Evolutionary conservation across 257 asterid species (phyloP), one percentile per base, ranked within the genome.

Genomic region (Handroanthus guayacan): DNA sequence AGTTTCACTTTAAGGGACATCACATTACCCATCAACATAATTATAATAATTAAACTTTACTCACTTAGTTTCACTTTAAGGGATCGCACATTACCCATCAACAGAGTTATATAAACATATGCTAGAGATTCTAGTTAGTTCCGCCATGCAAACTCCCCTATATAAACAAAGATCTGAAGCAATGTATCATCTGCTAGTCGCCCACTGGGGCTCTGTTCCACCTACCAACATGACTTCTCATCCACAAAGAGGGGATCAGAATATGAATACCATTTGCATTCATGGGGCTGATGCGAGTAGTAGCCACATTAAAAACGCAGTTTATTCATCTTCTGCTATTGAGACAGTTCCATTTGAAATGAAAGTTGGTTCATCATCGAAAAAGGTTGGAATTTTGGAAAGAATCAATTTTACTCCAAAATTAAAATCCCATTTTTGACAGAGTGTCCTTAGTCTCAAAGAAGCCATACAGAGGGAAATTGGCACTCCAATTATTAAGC

Each of bases 121-220:
- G 17, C 36, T 63, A 9, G 60, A 65, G 65, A 45, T 17, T 5
- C 60, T 82, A 58, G 64, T 82, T 13, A 51, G 16, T 38, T 57
- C 31, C 16, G 45, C 41, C 37, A 17, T 10, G 60, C n/a, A 69
- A 44, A 9, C 47, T 14, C 6, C 10, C 47, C 25, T 11, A 0
- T 4, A 17, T 20, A 57, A 18, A 17, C 60, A 37, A 7, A 61
- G 71, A 14, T n/a, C 71, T 1, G 75, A 57, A 34, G 80, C 75
- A 50, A 34, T 82, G 67, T 72, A 74, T 77, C 50, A 14, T 31
- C 78, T 81, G n/a, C 20, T 65, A 39, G 60, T 39, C 44, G 50
- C 6, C 13, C 47, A 60, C 13, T 78, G 82, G 83, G 67, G 60
- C 14, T n/a, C 10, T 48, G 20, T 58, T 65, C 63, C 81, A 56